phyloP scores from a whole-genome alignment of 73 alveolate genomes.

The Tetrahymena thermophila region DNA sequence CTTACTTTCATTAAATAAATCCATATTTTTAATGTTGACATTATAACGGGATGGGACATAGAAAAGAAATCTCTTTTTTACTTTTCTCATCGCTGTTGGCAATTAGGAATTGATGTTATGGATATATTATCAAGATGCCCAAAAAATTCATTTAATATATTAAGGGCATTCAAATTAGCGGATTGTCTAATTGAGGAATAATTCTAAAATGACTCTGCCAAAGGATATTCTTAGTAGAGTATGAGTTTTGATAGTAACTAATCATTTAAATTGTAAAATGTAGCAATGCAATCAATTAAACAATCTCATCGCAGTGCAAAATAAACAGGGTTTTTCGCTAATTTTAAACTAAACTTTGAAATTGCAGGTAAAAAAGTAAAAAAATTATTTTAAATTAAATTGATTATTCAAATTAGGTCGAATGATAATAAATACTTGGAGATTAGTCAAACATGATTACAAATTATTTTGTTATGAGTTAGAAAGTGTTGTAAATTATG shows the following conservation, averaged over 20 bases:
- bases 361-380: background rate
- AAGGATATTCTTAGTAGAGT: background rate
- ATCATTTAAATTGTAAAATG: background rate
- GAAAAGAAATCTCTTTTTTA: slow-evolving; percentile 64
- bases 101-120: background rate
- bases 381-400: background rate
- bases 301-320: background rate
- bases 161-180: background rate
- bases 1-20: background rate
- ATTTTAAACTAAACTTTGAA: background rate
- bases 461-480: background rate
- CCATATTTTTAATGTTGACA: slow-evolving; percentile 72
- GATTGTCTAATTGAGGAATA: background rate
- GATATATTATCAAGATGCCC: background rate
- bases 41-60: slow-evolving; percentile 76
- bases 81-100: slow-evolving; percentile 62
- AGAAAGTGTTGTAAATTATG: background rate
- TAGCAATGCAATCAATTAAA: background rate
- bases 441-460: background rate
- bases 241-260: background rate
- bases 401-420: background rate
- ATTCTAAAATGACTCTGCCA: background rate
- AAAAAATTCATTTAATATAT: background rate
- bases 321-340: background rate
- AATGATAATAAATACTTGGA: background rate